A percentile compares a stretch with the other conserved stretches of the same genome.
phyloP scores from a whole-genome alignment of 1,139 yeast species.

The Yamadazyma spencermartinsiae region DNA sequence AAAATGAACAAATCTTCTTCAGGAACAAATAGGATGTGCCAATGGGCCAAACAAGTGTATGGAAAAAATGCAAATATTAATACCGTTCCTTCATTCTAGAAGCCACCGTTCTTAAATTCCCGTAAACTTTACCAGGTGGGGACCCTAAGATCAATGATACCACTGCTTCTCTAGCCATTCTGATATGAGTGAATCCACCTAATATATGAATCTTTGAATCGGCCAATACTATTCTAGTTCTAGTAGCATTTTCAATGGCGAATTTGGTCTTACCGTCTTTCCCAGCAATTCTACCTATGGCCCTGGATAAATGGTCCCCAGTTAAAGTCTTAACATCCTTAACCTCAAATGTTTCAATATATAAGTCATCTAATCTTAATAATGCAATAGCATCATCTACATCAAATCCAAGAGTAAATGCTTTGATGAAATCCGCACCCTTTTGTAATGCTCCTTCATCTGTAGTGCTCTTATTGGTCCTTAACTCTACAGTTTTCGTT shows the following conservation, averaged over 20 bases:
- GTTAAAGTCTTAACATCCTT: slow-evolving; percentile 94
- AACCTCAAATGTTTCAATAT: slow-evolving; percentile 94
- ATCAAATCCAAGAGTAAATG: slow-evolving; percentile 94
- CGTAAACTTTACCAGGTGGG: slow-evolving; percentile 98
- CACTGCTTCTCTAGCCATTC: slow-evolving; percentile 97
- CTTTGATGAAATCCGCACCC: slow-evolving; percentile 95
- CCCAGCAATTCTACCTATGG: slow-evolving; percentile 99
- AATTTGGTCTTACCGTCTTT: slow-evolving; percentile 98
- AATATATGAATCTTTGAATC: slow-evolving; percentile 94
- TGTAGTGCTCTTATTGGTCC: slow-evolving; percentile 76
- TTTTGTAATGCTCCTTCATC: slow-evolving; percentile 95
- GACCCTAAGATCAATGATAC: slow-evolving; percentile 94
- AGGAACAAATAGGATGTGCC: too few relatives aligned
- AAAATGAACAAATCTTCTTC: too few relatives aligned
- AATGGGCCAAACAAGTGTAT: slow-evolving; percentile 1
- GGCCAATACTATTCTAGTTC: slow-evolving; percentile 96
- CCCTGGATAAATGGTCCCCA: slow-evolving; percentile 97
- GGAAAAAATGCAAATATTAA: slow-evolving; percentile 27
- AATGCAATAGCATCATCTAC: slow-evolving; percentile 96
- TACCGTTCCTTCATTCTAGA: slow-evolving; percentile 96
- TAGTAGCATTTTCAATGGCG: slow-evolving; percentile 96
- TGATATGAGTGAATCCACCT: slow-evolving; percentile 95
- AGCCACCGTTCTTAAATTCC: slow-evolving; percentile 94
- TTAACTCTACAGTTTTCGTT: slow-evolving; percentile 81
- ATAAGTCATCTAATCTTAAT: slow-evolving; percentile 89